Evolutionary conservation across 768 basidiomycete species (phyloP).

Genomic region (Xerocomellus intermedius): DNA sequence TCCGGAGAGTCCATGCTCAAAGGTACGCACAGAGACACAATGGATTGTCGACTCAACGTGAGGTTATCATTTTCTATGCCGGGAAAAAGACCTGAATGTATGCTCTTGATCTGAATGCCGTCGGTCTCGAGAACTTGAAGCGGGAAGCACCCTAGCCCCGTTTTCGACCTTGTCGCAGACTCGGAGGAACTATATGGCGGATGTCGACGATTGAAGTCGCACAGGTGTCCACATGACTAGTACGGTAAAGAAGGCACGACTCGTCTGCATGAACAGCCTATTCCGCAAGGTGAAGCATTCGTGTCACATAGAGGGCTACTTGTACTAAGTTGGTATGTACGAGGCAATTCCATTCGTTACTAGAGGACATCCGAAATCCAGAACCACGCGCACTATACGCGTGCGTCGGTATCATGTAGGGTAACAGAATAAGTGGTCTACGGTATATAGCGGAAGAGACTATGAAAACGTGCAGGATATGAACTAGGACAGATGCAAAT

Average conservation of each 20-base stretch:
- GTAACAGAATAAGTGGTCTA: slow-evolving; percentile 14
- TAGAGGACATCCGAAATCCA: not conserved
- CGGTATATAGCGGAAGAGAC: slow-evolving; percentile 2
- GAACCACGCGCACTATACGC: not conserved
- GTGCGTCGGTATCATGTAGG: slow-evolving; percentile 12
- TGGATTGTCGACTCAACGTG: not conserved
- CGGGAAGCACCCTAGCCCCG: slow-evolving; percentile 31
- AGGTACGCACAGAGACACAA: slow-evolving; percentile 48
- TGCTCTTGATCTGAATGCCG: not conserved
- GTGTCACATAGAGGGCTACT: no score
- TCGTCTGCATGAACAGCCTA: no score
- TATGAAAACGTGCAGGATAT: slow-evolving; percentile 1
- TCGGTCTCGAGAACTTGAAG: not conserved
- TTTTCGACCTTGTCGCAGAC: slow-evolving; percentile 41
- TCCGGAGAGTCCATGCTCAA: slow-evolving; percentile 52
- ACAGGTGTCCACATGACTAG: slow-evolving; percentile 73
- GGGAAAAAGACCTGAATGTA: not conserved
- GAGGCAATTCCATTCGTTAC: not conserved
- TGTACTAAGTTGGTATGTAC: slow-evolving; percentile 9
- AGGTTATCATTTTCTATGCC: not conserved
- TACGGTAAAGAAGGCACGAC: not conserved
- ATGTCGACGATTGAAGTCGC: slow-evolving; percentile 62
- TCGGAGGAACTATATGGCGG: slow-evolving; percentile 45
- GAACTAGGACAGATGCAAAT: slow-evolving; percentile 1
- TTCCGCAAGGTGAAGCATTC: no score